Conservation (phyloP, 768 basidiomycete genomes). For the Tricholoma saponaceum region DNA sequence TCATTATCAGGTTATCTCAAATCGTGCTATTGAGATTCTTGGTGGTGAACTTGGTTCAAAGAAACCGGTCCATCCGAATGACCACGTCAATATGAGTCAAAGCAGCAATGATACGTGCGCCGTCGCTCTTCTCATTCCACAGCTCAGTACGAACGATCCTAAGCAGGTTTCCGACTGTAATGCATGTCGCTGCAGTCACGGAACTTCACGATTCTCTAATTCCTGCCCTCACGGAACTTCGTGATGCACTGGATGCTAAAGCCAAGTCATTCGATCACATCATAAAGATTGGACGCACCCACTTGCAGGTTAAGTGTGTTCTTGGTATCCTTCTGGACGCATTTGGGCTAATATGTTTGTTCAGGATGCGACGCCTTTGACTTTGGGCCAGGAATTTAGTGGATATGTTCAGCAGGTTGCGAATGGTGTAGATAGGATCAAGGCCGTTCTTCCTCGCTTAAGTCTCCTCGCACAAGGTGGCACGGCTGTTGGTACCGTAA, state of each 20-base stretch:
- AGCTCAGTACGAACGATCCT: background rate
- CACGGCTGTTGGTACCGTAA: constrained; percentile 95
- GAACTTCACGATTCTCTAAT: constrained; percentile 79
- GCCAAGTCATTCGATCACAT: constrained; percentile 81
- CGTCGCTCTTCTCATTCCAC: background rate
- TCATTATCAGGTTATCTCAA: constrained; percentile 87
- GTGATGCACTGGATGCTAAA: constrained; percentile 82
- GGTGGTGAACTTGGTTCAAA: constrained; percentile 95
- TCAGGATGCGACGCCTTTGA: constrained; percentile 95
- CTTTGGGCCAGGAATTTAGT: constrained; percentile 97
- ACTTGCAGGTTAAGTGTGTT: constrained; percentile 63
- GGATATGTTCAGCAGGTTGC: constrained; percentile 95
- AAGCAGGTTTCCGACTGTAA: constrained; percentile 92
- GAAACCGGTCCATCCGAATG: constrained; percentile 97
- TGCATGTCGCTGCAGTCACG: constrained; percentile 95
- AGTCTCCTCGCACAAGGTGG: constrained; percentile 94
- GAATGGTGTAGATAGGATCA: constrained; percentile 84
- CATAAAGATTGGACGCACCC: constrained; percentile 98
- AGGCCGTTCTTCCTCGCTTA: constrained; percentile 78
- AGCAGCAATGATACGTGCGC: constrained; percentile 94
- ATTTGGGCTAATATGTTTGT: background rate
- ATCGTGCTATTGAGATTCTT: constrained; percentile 94
- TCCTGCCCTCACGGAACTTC: constrained; percentile 82
- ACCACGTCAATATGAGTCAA: constrained; percentile 99
- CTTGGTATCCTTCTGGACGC: background rate